Evolutionary conservation across 108 stramenopile genomes (phyloP).

Genomic region (Licmophora abbreviata): DNA sequence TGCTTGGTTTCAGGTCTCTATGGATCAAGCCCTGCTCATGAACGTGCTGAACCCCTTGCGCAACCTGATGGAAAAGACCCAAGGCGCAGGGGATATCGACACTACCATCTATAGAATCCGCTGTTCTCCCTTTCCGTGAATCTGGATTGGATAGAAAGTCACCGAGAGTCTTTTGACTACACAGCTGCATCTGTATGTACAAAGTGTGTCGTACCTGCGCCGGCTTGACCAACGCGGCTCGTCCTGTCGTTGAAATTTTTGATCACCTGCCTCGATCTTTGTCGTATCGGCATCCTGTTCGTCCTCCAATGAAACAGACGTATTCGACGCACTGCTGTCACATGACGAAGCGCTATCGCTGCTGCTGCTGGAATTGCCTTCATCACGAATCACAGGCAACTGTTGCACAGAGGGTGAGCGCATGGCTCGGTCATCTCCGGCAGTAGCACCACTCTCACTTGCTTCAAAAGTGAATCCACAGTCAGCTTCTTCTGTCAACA

Average conservation of each 20-base stretch:
- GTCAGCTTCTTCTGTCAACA: too few species aligned
- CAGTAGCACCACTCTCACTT: neutral
- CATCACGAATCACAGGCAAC: neutral
- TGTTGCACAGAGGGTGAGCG: neutral
- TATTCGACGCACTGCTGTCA: neutral
- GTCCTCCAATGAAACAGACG: neutral
- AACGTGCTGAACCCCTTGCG: constrained; percentile 84
- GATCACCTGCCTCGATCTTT: constrained; percentile 4
- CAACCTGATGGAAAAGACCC: constrained; percentile 75
- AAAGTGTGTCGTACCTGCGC: constrained; percentile 49
- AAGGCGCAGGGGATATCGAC: constrained; percentile 75
- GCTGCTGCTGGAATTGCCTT: constrained; percentile 9
- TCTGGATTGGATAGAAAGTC: constrained; percentile 66
- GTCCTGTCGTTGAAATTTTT: too few species aligned
- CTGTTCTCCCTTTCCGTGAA: constrained; percentile 34
- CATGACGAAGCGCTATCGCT: constrained; percentile 8
- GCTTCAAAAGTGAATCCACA: constrained; percentile 38
- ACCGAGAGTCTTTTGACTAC: constrained; percentile 78
- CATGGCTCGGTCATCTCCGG: neutral
- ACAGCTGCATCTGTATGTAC: constrained; percentile 98
- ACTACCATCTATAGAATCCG: constrained; percentile 5
- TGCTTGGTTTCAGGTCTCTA: constrained; percentile 92
- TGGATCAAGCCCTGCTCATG: constrained; percentile 87
- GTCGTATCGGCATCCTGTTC: neutral
- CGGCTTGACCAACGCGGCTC: constrained; percentile 19